Base-by-base conservation (phyloP, 164 flowering plant species). In the Chloranthus sessilifolius region DNA sequence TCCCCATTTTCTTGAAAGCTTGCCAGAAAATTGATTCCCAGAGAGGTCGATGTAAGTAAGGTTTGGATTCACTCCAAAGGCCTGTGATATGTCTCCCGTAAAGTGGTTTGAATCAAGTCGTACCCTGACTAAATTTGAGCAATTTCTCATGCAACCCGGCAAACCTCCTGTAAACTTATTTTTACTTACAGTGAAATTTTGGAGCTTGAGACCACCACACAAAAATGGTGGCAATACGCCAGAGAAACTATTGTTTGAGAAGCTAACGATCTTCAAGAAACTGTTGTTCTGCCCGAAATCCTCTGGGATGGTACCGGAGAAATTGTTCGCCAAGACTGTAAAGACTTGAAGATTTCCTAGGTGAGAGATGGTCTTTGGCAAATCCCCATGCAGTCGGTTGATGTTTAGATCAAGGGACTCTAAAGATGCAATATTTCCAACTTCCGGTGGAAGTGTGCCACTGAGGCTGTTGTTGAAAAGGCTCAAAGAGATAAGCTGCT, bases 41-140 rank as follows among this genome's bases (percentile, higher is more conserved):
- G 44, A 35, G 21, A 56, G 29, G 41, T 47, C 44, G n/a, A 56
- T 4, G 29, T 17, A 47, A 12, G 5, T 7, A 4, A 56, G 61
- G 21, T 37, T 39, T 3, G 47, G 61, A 20, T 56, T 46, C 22
- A 47, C 53, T 6, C 61, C 47, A 16, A 56, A 56, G 3, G 47
- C 61, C 20, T 47, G 1, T 5, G 53, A 47, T 7, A 56, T 29
- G n/a, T 47, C 27, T 12, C 61, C 61, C 0, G 52, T 29, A 53
- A 56, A 40, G 16, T 17, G 20, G 61, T 56, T 56, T 26, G 16
- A n/a, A 20, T 56, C 60, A 11, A 56, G 14, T 4, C 52, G 25
- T 19, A 51, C 56, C 36, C 63, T 34, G 5, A 15, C 17, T 15
- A 60, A 35, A 26, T 6, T 16, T 0, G 63, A 33, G 47, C 57